Base-by-base conservation (phyloP, 495 filamentous ascomycete species). In the Lasiosphaeria ovina region DNA sequence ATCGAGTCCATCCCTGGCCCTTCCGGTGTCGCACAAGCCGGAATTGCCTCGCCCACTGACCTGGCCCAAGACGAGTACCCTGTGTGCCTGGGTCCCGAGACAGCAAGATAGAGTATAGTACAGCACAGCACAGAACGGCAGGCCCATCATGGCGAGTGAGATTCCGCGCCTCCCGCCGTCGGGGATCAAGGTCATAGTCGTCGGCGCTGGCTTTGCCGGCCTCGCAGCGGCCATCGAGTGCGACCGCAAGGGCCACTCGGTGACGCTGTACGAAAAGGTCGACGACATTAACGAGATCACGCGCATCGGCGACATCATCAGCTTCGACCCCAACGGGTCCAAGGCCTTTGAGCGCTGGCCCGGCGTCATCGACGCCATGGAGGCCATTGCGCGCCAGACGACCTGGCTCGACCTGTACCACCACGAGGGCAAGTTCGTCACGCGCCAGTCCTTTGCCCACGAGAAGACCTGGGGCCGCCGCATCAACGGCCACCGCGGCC, bases 121-220 rank as follows among this genome's bases (percentile, higher is more conserved):
- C 14, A 5, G n/a, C 24, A 38, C 16, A 4, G 11, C 42, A 42
- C 34, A 57, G 14, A 38, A 33, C 35, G 34, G 24, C 24, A 24
- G 24, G 24, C 24, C 24, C 24, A 48, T 16, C 6, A 67, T 65
- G 67, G 58, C 65, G 1, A 55, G 59, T 56, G 49, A 56, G 6
- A 62, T 64, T 40, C 69, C 65, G 4, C 66, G 69, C 32, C 63
- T 62, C 5, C 66, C 66, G 32, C 68, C 68, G 5, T 67, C 76
- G 31, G 81, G 81, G n/a, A 85, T 86, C 58, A 75, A 77, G 38
- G 78, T 87, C 33, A 68, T 87, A 5, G 76, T 87, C 50, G 81
- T 87, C 35, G 85, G 84, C n/a, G 80, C 77, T 5, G 84, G 86
- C 33, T 84, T 87, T 54, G 86, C 80, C 35, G 85, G 85, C 5